Evolutionary conservation across 257 asterid genomes (phyloP).

Genomic region (Cynanchum wilfordii): DNA sequence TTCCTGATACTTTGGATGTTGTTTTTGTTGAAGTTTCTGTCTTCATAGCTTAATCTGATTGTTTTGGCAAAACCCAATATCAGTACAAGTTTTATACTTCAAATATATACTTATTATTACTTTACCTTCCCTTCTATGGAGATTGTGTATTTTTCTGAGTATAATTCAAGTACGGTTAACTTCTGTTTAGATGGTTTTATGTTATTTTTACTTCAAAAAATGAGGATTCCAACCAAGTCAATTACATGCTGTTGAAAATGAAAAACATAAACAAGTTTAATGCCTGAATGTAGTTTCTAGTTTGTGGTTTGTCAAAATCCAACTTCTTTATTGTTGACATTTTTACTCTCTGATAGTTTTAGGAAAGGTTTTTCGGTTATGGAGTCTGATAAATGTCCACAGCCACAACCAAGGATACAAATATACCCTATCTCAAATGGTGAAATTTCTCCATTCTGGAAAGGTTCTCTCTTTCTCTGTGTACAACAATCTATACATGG

Average conservation of each 20-base stretch:
- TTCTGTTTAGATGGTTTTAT: background rate
- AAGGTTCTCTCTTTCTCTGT: slow-evolving; percentile 39
- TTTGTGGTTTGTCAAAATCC: background rate
- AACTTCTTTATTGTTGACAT: background rate
- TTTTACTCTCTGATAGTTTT: background rate
- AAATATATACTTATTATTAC: background rate
- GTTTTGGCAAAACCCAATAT: background rate
- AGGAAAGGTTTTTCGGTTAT: background rate
- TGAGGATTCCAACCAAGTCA: background rate
- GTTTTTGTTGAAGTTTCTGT: background rate
- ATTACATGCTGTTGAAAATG: background rate
- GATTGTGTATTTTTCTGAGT: background rate
- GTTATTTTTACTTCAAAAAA: background rate
- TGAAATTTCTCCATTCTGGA: slow-evolving; percentile 85
- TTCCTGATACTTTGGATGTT: background rate
- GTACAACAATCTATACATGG: slow-evolving; percentile 3
- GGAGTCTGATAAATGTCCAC: slow-evolving; percentile 30
- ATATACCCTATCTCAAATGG: slow-evolving; percentile 71
- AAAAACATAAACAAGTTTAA: background rate
- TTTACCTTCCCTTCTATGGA: background rate
- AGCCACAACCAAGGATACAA: slow-evolving; percentile 49
- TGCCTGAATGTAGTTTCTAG: background rate
- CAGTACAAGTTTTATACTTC: background rate
- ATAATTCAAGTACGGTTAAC: background rate
- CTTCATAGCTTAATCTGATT: background rate